Evolutionary conservation across 148 eudicot species (phyloP).

Genomic region (Limonium bicolor): DNA sequence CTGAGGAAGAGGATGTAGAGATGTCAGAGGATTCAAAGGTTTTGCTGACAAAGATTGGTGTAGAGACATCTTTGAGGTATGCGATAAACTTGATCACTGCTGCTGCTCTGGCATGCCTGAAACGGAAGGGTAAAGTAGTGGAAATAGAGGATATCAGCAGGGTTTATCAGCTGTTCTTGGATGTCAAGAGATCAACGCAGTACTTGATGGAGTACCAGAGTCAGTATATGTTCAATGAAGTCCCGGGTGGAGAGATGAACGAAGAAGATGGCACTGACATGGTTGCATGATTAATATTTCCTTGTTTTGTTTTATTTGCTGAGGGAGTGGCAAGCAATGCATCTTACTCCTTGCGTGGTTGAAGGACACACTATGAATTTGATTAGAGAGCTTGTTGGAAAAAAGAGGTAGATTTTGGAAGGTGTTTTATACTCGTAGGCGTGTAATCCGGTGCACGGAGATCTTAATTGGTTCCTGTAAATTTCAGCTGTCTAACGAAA

Average conservation of each 20-base stretch:
- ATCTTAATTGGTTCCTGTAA: no score
- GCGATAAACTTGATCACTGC: conserved; percentile 78
- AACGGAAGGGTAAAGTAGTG: conserved; percentile 72
- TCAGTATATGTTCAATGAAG: conserved; percentile 85
- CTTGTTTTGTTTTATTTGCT: no score
- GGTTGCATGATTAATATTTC: conserved; percentile 30
- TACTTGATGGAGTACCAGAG: conserved; percentile 92
- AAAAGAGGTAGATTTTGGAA: no score
- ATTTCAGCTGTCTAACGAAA: no score
- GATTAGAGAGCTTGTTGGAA: no score
- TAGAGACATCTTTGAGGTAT: conserved; percentile 74
- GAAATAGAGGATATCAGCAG: conserved; percentile 88
- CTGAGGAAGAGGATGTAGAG: conserved; percentile 91
- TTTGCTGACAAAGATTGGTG: conserved; percentile 77
- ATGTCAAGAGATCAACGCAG: conserved; percentile 93
- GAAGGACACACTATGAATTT: no score
- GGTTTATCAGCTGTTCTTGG: conserved; percentile 72
- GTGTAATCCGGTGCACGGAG: no score
- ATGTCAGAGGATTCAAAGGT: conserved; percentile 80
- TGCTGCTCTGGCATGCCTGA: conserved; percentile 72
- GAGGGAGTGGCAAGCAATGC: no score
- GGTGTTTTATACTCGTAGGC: no score
- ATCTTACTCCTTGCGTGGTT: no score
- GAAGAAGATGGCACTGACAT: conserved; percentile 36
- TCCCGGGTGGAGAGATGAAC: conserved; percentile 27